Conservation (phyloP, 305 asterid species). For the Plantago lanceolata region DNA sequence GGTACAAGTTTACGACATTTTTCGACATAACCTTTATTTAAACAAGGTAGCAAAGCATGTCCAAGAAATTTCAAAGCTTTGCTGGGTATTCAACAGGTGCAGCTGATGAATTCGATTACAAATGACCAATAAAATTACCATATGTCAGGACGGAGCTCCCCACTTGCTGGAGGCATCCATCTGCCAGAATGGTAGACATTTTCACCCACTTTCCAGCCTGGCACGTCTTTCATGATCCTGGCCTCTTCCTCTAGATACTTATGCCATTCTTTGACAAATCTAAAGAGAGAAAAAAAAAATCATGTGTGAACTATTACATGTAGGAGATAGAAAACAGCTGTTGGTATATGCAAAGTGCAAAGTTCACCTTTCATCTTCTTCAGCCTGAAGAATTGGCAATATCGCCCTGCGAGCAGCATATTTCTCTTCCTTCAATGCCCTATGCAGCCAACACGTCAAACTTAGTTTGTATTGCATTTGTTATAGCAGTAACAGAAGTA, state of each 20-base stretch:
- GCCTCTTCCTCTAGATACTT: constrained; percentile 89
- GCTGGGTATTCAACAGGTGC: constrained; percentile 14
- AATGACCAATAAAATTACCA: constrained; percentile 38
- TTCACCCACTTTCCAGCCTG: constrained; percentile 93
- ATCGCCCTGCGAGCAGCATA: constrained; percentile 90
- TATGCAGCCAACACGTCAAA: constrained; percentile 24
- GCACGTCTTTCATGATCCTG: constrained; percentile 90
- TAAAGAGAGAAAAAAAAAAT: constrained; percentile 20
- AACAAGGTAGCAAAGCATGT: constrained; percentile 26
- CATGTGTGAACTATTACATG: too few relatives aligned
- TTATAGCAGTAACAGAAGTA: too few relatives aligned
- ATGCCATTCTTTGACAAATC: constrained; percentile 89
- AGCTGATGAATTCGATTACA: constrained; percentile 11
- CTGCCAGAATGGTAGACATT: constrained; percentile 74
- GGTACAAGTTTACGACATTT: constrained; percentile 26
- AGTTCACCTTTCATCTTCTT: constrained; percentile 86
- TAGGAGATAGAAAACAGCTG: not conserved
- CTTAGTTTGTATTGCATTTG: not conserved
- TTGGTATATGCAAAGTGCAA: constrained; percentile 12
- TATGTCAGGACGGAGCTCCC: constrained; percentile 83
- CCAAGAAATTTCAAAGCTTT: constrained; percentile 19
- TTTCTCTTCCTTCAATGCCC: constrained; percentile 92
- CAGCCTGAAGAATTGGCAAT: constrained; percentile 85
- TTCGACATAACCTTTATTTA: constrained; percentile 45
- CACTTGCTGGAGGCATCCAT: constrained; percentile 95